Base-by-base conservation (phyloP, 371 early-diverging fungal species). In the Rhizopus arrhizus region DNA sequence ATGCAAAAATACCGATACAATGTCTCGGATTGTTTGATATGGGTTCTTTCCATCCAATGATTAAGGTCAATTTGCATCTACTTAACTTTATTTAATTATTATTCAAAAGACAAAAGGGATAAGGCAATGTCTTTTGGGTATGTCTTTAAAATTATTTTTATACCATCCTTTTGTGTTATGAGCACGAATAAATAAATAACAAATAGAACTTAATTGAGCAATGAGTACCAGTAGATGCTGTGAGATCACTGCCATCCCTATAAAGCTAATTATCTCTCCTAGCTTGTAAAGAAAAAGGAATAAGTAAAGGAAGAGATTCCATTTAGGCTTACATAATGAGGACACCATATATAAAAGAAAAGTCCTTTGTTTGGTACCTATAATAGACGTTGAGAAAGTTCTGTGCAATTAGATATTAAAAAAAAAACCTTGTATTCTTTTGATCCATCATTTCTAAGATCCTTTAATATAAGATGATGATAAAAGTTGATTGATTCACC, bases 331-430 rank as follows among this genome's bases (percentile, higher is more conserved):
- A 73, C 78, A 65, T 78, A 78, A 51, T 78, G 78, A 16, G 78
- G 78, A 51, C 78, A 78, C 78, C 78, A 78, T 5, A 68, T 28
- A 51, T 59, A 72, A 3, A 53, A 13, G 53, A 78, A 78, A 3
- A 78, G 50, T 3, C 70, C 78, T 2, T 45, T 52, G 9, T 54
- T 10, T 2, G 78, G 78, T 13, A 77, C 65, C 73, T 77, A 50
- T 12, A 12, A 2, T 5, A 28, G 33, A 16, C 2, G 48, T 48
- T 29, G 3, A 22, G 5, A 28, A 48, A 10, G 8, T 3, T 8
- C 8, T 48, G 10, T 10, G 12, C 0, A 29, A 38, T 36, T 13
- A 13, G 8, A 9, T 8, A 10, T 7, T n/a, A 4, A 29, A 8
- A 28, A 4, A 4, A 9, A 42, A 48, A 72, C 74, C 60, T 67